phyloP scores from a whole-genome alignment of 2,329 filamentous ascomycete species.

The Fusarium pseudograminearum region DNA sequence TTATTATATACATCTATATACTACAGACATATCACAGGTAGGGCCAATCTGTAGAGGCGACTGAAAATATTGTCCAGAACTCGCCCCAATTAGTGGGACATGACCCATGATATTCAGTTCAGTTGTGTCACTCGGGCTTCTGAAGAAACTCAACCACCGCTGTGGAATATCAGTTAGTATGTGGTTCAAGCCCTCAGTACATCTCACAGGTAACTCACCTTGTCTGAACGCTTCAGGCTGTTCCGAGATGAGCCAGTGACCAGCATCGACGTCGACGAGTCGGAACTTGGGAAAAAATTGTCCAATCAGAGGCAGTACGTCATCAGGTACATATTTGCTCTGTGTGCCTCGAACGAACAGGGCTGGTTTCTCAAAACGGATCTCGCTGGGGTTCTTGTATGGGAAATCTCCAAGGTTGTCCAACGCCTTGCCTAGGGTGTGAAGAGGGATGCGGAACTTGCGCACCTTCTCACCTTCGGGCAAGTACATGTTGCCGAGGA shows the following conservation, averaged over 20 bases:
- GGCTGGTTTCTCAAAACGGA: conserved; percentile 79
- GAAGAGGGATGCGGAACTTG: conserved; percentile 84
- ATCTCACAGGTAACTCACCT: conserved; percentile 62
- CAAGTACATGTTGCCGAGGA: conserved; percentile 85
- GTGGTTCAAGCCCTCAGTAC: not conserved
- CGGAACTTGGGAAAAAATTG: conserved; percentile 84
- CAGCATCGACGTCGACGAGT: conserved; percentile 79
- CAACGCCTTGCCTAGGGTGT: conserved; percentile 74
- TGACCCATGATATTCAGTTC: conserved; percentile 1
- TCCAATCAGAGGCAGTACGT: conserved; percentile 81
- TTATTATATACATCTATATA: conserved; percentile 19
- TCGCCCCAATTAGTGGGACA: conserved; percentile 24
- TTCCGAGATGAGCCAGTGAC: conserved; percentile 93
- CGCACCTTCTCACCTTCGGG: conserved; percentile 63
- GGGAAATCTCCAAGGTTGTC: conserved; percentile 89
- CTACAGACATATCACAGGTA: conserved; percentile 3
- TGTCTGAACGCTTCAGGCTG: conserved; percentile 81
- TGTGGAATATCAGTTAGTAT: conserved; percentile 47
- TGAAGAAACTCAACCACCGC: conserved; percentile 73
- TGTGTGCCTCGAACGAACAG: conserved; percentile 83
- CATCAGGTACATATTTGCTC: conserved; percentile 84
- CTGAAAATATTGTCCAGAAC: conserved; percentile 13
- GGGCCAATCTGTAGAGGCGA: conserved; percentile 13
- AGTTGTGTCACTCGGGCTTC: conserved; percentile 57
- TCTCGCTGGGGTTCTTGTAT: conserved; percentile 76